Percentiles rank a stretch among this genome's conserved stretches.
Evolutionary conservation across 768 basidiomycete genomes (phyloP).

Genomic region (Leccinum barrowsii): DNA sequence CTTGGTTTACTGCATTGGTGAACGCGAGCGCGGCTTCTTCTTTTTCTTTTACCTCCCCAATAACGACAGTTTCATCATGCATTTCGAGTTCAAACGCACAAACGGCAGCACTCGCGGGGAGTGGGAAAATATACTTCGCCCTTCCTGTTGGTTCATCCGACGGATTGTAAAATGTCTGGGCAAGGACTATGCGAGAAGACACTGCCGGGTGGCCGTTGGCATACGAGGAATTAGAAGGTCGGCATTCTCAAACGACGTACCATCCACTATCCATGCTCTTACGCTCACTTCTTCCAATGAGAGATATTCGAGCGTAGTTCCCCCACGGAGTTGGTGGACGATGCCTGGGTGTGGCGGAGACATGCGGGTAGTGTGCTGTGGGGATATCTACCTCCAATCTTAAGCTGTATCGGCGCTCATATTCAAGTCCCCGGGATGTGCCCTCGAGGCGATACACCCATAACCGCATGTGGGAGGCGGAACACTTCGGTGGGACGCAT

Average conservation of each 20-base stretch:
- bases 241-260: slow-evolving; percentile 23
- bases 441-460: slow-evolving; percentile 1
- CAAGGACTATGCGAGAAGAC: slow-evolving; percentile 41
- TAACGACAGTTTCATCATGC: slow-evolving; percentile 40
- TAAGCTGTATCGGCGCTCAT: slow-evolving; percentile 4
- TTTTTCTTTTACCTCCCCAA: slow-evolving; percentile 49
- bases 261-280: slow-evolving; percentile 41
- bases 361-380: slow-evolving; percentile 18
- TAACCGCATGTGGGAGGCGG: slow-evolving; percentile 5
- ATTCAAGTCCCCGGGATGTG: background rate
- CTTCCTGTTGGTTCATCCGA: slow-evolving; percentile 36
- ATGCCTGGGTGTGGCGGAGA: slow-evolving; percentile 26
- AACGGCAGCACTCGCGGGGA: slow-evolving; percentile 52
- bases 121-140: slow-evolving; percentile 56
- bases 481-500: background rate
- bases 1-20: slow-evolving; percentile 38
- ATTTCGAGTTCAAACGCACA: slow-evolving; percentile 51
- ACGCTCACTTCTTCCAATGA: slow-evolving; percentile 41
- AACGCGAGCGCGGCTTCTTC: slow-evolving; percentile 39
- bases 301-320: slow-evolving; percentile 29
- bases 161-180: slow-evolving; percentile 41
- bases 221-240: background rate
- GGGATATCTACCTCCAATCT: background rate
- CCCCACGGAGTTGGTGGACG: slow-evolving; percentile 27
- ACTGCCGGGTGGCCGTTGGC: slow-evolving; percentile 25